Evolutionary conservation across 2,329 filamentous ascomycete species (phyloP), one percentile per base, ranked within the genome.

Genomic region (Cladosporium sp.): DNA sequence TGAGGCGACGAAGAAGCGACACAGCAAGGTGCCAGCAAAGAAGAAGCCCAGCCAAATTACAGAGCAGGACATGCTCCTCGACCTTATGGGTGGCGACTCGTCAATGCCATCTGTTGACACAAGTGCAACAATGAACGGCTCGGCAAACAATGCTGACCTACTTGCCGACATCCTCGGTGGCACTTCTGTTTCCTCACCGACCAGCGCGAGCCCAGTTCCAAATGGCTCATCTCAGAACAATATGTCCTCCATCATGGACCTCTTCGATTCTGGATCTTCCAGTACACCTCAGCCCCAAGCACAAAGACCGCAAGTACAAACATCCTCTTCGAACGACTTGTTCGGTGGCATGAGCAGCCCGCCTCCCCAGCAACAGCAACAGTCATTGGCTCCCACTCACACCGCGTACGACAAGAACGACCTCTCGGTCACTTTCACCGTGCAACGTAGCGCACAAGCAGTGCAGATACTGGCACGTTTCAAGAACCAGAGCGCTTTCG

Each of bases 51-150:
- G 89, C 68, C 95, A 96, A 79, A 91, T 91, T 49, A 91, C 91
- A 8, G 94, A 97, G 75, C 91, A 96, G 77, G 94, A 98, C 73
- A 87, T 97, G 69, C 85, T 99, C 21, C 87, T 94, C 65, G 94
- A 98, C 74, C 86, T 99, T 50, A 97, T 98, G 91, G 93, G 91
- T 66, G 91, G 92, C 66, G 75, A 73, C 62, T 83, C 85, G n/a
- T 84, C 89, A 67, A 81, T 85, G n/a, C 86, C 91, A 3, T 80
- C 84, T 5, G 74, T 82, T 1, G 82, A 86, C 26, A 81, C 87
- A 28, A 85, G 84, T 68, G 79, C 81, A 29, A 81, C 81, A 26
- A 74, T 81, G 40, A 87, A 86, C 70, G 85, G 85, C 29, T 86
- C 84, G 26, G 86, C 85, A 66, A 77, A 84, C 69, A 92, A 91